Conservation (phyloP, 768 basidiomycete genomes). For the Phallus indusiatus region DNA sequence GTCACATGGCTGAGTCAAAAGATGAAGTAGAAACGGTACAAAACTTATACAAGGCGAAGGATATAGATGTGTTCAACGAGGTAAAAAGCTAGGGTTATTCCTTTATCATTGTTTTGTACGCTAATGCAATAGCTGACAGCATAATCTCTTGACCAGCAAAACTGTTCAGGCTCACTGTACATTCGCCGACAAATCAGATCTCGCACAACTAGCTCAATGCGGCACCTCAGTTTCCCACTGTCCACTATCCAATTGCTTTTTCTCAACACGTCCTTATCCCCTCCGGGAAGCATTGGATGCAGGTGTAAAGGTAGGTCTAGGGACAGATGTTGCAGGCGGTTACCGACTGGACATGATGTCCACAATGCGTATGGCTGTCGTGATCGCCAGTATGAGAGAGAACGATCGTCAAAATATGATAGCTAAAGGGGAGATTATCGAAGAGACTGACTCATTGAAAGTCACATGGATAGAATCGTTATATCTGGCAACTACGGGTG, state of each 20-base stretch:
- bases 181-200: conserved; percentile 46
- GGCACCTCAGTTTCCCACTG: conserved; percentile 75
- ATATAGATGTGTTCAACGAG: conserved; percentile 66
- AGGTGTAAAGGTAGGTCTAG: conserved; percentile 67
- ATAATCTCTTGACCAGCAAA: conserved; percentile 47
- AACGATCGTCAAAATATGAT: conserved; percentile 26
- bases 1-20: conserved; percentile 73
- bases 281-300: conserved; percentile 59
- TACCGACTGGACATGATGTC: conserved; percentile 72
- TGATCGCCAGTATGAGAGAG: conserved; percentile 60
- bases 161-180: conserved; percentile 89
- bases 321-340: conserved; percentile 81
- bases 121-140: conserved; percentile 26
- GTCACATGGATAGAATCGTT: conserved; percentile 77
- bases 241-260: conserved; percentile 83
- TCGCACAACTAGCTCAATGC: conserved; percentile 37
- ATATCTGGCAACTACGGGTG: conserved; percentile 75
- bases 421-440: conserved; percentile 12
- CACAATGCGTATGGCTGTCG: conserved; percentile 73
- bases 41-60: conserved; percentile 47
- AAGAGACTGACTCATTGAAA: conserved; percentile 26
- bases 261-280: conserved; percentile 61
- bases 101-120: neutral
- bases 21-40: conserved; percentile 71
- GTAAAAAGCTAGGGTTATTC: conserved; percentile 26